phyloP scores from a whole-genome alignment of 1,284 basidiomycete species.

The Sanghuangporus baumii region DNA sequence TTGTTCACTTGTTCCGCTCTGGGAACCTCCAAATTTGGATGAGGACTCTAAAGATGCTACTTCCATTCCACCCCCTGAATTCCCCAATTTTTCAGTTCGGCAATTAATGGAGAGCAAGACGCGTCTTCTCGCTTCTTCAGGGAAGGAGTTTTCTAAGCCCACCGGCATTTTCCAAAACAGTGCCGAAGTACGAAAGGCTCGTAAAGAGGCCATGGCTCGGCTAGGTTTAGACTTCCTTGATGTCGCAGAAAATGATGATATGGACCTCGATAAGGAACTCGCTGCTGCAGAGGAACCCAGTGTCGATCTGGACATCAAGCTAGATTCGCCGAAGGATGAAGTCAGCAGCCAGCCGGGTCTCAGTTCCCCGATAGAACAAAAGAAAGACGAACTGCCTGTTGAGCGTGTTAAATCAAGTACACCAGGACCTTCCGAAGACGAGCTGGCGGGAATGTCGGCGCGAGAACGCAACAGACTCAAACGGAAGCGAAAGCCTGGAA shows the following conservation, averaged over 20 bases:
- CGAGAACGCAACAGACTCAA: constrained; percentile 89
- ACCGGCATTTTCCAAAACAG: constrained; percentile 62
- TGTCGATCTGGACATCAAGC: constrained; percentile 32
- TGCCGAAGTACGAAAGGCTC: constrained; percentile 72
- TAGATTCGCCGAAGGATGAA: constrained; percentile 36
- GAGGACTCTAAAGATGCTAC: constrained; percentile 24
- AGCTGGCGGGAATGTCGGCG: constrained; percentile 60
- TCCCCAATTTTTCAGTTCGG: constrained; percentile 69
- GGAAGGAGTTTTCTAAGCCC: constrained; percentile 78
- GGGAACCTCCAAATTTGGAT: constrained; percentile 50
- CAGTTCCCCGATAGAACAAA: constrained; percentile 34
- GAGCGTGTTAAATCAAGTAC: constrained; percentile 44
- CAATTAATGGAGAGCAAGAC: constrained; percentile 72
- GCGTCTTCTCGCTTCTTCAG: constrained; percentile 79
- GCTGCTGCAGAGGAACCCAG: constrained; percentile 46
- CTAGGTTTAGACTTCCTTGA: constrained; percentile 81
- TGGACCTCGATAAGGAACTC: constrained; percentile 78
- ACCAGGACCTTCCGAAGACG: constrained; percentile 43
- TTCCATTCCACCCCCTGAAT: constrained; percentile 43
- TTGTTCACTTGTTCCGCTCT: constrained; percentile 77
- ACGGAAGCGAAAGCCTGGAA: constrained; percentile 86
- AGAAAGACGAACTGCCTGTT: constrained; percentile 27
- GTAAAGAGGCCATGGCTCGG: constrained; percentile 77
- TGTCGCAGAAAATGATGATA: constrained; percentile 61
- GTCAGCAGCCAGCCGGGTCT: constrained; percentile 31